Base-by-base conservation (phyloP, 1,284 basidiomycete species). In the Ganoderma leucocontextum region DNA sequence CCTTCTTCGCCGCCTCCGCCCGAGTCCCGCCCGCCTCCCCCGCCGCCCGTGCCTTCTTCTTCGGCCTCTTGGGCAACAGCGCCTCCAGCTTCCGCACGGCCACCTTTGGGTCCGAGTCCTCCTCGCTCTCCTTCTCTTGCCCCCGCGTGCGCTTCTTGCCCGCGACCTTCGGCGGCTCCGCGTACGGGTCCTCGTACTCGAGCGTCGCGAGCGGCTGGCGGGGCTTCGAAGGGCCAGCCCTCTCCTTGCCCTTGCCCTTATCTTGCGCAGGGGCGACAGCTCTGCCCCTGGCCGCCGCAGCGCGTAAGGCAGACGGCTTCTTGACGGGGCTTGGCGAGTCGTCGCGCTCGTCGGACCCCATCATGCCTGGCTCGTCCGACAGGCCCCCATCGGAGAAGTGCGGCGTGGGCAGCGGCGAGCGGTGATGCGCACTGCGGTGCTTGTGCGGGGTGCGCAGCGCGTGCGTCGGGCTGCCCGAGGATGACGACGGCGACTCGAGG, bases 61-160 rank as follows among this genome's bases (percentile, higher is more conserved):
- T 60, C 8, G 67, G 68, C 19, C 75, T 72, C 35, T 73, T 75
- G 17, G 78, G 78, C 7, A 78, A 71, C 10, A 77, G 67, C 61
- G 74, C 73, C 68, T 78, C 77, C 17, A 77, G 72, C 39, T 69
- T 70, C 62, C 68, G 65, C 60, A 76, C 70, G 4, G 65, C 74
- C 35, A 66, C 70, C 59, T 69, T 65, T 2, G 78, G 77, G 53
- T 77, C 75, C n/a, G 74, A 74, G 12, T 68, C 69, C n/a, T 67
- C 69, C n/a, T 67, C 69, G 41, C 47, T 63, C 64, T 63, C 69
- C 25, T 64, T 68, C 2, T 49, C 71, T 62, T 68, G 66, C 9
- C 62, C 68, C 3, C 75, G 72, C n/a, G 71, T 69, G 17, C 75
- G 70, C 41, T 73, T 76, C 61, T 63, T 60, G 0, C 69, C 69